Conservation (phyloP, 495 filamentous ascomycete genomes). For the Lasiosphaeria ovina region DNA sequence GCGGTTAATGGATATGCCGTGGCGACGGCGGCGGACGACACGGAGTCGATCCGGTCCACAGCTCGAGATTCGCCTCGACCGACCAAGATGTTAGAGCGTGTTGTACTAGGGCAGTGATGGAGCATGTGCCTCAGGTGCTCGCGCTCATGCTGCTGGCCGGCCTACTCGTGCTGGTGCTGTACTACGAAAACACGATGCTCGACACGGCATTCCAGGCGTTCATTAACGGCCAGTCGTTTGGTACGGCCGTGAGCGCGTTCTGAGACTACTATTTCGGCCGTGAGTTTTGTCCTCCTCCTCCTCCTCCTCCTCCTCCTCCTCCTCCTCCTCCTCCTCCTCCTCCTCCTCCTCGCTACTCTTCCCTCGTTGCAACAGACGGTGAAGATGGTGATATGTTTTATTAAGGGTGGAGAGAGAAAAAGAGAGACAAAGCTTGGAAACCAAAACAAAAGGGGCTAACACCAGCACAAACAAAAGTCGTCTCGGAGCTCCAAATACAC, state of each 20-base stretch:
- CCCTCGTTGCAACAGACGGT: neutral
- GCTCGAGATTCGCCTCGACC: neutral
- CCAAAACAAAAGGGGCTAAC: neutral
- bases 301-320: neutral
- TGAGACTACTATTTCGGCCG: constrained; percentile 8
- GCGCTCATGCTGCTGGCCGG: constrained; percentile 31
- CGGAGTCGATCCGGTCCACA: neutral
- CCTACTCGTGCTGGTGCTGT: constrained; percentile 36
- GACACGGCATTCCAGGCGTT: constrained; percentile 40
- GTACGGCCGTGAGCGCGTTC: constrained; percentile 30
- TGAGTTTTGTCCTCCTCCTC: neutral
- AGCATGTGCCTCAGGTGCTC: neutral
- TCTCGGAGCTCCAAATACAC: constrained; percentile 1
- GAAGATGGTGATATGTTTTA: neutral
- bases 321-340: neutral
- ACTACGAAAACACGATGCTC: constrained; percentile 35
- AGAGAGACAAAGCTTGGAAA: neutral
- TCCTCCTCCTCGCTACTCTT: neutral
- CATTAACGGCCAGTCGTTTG: constrained; percentile 42
- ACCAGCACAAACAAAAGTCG: neutral
- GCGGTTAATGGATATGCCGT: neutral
- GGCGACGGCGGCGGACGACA: neutral
- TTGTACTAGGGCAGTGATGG: neutral
- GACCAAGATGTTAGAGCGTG: neutral
- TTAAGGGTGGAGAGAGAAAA: neutral